Conservation (phyloP, 1,284 basidiomycete species). For the Cutaneotrichosporon mucoides region DNA sequence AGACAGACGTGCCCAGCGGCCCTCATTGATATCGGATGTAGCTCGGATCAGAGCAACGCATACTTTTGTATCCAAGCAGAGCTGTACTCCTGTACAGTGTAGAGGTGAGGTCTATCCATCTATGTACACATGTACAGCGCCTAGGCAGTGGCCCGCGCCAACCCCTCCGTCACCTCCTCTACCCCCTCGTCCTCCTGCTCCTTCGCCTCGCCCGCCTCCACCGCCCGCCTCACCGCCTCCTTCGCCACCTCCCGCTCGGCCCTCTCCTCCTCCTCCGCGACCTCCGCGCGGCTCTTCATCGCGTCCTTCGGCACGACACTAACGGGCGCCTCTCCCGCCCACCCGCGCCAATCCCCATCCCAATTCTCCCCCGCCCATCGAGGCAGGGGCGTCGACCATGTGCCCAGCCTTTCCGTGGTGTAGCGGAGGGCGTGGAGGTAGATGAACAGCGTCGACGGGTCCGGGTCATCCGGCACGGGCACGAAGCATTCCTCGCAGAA, state of each 20-base stretch:
- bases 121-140: background rate
- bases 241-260: background rate
- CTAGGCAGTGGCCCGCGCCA: background rate
- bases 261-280: background rate
- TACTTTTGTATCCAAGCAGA: no score
- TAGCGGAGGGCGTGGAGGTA: constrained; percentile 86
- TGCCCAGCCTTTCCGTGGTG: constrained; percentile 52
- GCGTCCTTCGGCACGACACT: constrained; percentile 4
- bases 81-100: no score
- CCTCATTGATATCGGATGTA: no score
- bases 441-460: constrained; percentile 83
- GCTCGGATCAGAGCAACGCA: no score
- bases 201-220: no score
- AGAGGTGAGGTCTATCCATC: background rate
- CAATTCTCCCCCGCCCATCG: constrained; percentile 48
- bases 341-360: constrained; percentile 50
- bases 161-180: no score
- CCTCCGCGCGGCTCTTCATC: background rate
- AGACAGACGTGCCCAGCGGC: no score
- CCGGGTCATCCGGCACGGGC: constrained; percentile 83
- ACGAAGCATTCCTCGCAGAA: constrained; percentile 80
- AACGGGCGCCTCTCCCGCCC: constrained; percentile 29
- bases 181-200: no score
- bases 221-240: no score
- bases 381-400: constrained; percentile 48